Percentiles rank a stretch among this genome's conserved stretches.
These are phyloP conservation scores for Aspergillus aculeatus DNA, from an alignment of 2,329 filamentous ascomycete species.

Conservation along the genomic window DNA sequence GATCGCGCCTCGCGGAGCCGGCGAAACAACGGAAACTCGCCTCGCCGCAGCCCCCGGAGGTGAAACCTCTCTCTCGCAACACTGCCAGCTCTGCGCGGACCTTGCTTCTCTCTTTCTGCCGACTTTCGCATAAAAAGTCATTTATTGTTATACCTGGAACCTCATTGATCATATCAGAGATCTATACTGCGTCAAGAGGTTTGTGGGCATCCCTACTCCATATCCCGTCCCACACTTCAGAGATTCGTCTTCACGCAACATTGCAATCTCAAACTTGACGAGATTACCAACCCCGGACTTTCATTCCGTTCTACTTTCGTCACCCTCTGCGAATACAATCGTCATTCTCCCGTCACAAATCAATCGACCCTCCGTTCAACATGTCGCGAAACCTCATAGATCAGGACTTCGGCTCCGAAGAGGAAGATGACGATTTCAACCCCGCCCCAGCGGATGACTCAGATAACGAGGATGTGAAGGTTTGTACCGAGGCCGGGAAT, in stretches of 20 bases:
- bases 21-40: not conserved
- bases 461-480: constrained; percentile 62
- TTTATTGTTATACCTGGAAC: not conserved
- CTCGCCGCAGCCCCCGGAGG: not conserved
- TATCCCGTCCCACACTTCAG: too few species aligned
- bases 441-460: constrained; percentile 72
- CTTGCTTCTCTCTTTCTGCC: not conserved
- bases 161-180: not conserved
- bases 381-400: constrained; percentile 49
- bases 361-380: constrained; percentile 5
- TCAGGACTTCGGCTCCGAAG: constrained; percentile 56
- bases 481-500: constrained; percentile 20
- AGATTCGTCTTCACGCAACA: not conserved
- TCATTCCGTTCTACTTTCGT: not conserved
- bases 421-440: constrained; percentile 88
- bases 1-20: not conserved
- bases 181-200: not conserved
- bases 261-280: too few species aligned
- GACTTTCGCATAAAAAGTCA: not conserved
- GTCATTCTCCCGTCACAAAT: not conserved
- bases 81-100: not conserved
- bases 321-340: not conserved
- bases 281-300: not conserved
- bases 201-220: too few species aligned
- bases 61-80: not conserved